phyloP scores from a whole-genome alignment of 1,284 basidiomycete genomes.

The Boletus mariae region DNA sequence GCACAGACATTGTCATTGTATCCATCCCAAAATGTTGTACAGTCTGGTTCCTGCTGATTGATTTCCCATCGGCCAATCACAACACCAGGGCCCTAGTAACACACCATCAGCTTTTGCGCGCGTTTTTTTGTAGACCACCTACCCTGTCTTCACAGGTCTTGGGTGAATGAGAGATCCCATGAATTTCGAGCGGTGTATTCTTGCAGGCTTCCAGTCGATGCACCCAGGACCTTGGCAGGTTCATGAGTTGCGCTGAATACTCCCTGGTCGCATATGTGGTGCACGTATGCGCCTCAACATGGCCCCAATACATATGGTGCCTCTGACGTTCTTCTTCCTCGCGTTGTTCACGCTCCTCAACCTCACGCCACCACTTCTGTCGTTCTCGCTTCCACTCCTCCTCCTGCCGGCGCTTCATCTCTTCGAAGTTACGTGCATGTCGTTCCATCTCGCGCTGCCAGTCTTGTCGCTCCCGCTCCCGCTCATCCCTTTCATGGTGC shows the following conservation, averaged over 20 bases:
- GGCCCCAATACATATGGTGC: not conserved
- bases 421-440: conserved; percentile 3
- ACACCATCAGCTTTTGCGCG: not conserved
- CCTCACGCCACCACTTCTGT: conserved; percentile 13
- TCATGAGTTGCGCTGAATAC: not conserved
- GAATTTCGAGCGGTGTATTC: not conserved
- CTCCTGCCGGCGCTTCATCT: conserved; percentile 4
- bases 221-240: not conserved
- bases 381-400: not conserved
- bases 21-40: not conserved
- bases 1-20: not conserved
- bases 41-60: not conserved
- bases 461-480: not conserved
- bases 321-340: not conserved
- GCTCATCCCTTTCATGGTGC: not conserved
- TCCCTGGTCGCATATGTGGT: not conserved
- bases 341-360: not conserved
- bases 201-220: not conserved
- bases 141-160: not conserved
- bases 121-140: not conserved
- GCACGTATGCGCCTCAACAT: not conserved
- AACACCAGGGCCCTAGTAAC: not conserved
- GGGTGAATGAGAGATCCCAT: not conserved
- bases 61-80: not conserved
- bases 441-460: conserved; percentile 8